A percentile compares a stretch with the other conserved stretches of the same genome.
Evolutionary conservation across 768 basidiomycete species (phyloP).

Genomic region (Kwoniella shandongensis): DNA sequence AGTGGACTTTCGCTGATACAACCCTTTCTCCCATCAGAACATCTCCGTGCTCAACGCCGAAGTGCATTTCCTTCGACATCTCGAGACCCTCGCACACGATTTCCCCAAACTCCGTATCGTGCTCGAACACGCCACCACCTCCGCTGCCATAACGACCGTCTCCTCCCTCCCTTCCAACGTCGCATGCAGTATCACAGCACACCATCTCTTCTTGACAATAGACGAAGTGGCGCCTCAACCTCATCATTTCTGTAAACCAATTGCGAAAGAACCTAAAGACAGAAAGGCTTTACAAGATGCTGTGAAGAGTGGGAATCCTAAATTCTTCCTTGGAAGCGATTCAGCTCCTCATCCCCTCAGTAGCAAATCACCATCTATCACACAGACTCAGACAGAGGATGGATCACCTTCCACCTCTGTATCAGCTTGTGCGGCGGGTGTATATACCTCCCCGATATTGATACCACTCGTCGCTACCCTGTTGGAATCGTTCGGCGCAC

Average conservation of each 20-base stretch:
- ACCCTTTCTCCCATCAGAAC: slow-evolving; percentile 59
- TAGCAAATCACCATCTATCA: slow-evolving; percentile 46
- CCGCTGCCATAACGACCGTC: slow-evolving; percentile 62
- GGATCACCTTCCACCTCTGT: slow-evolving; percentile 62
- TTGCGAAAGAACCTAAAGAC: slow-evolving; percentile 94
- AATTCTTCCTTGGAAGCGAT: slow-evolving; percentile 97
- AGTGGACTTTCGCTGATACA: neutral
- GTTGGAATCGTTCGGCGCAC: slow-evolving; percentile 79
- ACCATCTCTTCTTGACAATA: slow-evolving; percentile 89
- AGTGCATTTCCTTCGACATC: slow-evolving; percentile 79
- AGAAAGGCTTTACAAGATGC: slow-evolving; percentile 75
- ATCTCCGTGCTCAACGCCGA: slow-evolving; percentile 93
- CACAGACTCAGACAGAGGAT: slow-evolving; percentile 18
- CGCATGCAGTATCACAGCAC: slow-evolving; percentile 94
- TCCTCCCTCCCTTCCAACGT: slow-evolving; percentile 68
- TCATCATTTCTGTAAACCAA: slow-evolving; percentile 95
- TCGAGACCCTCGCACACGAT: slow-evolving; percentile 71
- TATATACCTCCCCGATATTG: slow-evolving; percentile 91
- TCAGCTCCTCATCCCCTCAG: slow-evolving; percentile 81
- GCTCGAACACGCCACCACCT: slow-evolving; percentile 92
- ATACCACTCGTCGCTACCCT: slow-evolving; percentile 86
- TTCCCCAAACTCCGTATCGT: slow-evolving; percentile 94
- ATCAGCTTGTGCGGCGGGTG: slow-evolving; percentile 84
- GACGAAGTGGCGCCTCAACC: slow-evolving; percentile 96
- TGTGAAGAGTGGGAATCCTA: slow-evolving; percentile 74